Percentiles rank a stretch among this genome's conserved stretches.
phyloP scores from a whole-genome alignment of 345 rosid genomes.

The Brassica napus region Da-Ae NC_063447.1:17379001-17379500 shows the following conservation, averaged over 20 bases:
- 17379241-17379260: neutral
- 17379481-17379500: neutral
- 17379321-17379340: too few species aligned
- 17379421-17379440: too few species aligned
- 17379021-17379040: conserved; percentile 18
- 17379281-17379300: too few species aligned
- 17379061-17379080: neutral
- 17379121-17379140: too few species aligned
- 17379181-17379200: neutral
- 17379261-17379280: too few species aligned
- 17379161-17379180: neutral
- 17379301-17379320: too few species aligned
- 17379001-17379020: conserved; percentile 1
- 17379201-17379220: neutral
- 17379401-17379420: neutral
- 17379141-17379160: too few species aligned
- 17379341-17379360: too few species aligned
- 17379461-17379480: neutral
- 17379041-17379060: neutral
- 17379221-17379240: neutral
- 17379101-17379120: too few species aligned
- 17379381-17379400: too few species aligned
- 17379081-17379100: neutral
- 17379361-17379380: too few species aligned
- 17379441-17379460: neutral